These are phyloP conservation scores for Delonix regia DNA, from an alignment of 306 rosid species.

Conservation along the genomic window DNA sequence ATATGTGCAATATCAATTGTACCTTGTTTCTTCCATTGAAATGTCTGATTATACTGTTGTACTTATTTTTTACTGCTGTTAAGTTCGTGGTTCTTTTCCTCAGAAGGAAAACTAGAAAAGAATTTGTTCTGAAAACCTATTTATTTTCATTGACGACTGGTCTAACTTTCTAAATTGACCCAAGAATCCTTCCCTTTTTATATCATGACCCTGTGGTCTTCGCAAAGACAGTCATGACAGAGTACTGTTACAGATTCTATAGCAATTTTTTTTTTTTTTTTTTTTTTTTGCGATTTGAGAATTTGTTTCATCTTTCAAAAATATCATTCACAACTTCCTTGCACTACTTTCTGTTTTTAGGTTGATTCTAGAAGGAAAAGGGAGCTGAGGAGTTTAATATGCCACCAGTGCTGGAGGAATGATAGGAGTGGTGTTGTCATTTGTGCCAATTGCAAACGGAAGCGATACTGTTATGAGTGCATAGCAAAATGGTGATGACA, in stretches of 20 bases:
- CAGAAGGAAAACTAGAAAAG: background rate
- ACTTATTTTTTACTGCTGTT: background rate
- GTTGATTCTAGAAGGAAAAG: constrained; percentile 40
- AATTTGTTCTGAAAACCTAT: background rate
- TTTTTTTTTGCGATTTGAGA: constrained; percentile 24
- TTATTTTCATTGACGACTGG: background rate
- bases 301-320: constrained; percentile 5
- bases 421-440: constrained; percentile 44
- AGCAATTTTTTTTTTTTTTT: constrained; percentile 20
- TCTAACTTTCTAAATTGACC: background rate
- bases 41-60: background rate
- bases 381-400: constrained; percentile 42
- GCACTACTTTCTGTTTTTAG: constrained; percentile 41
- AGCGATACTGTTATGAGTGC: constrained; percentile 65
- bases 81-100: background rate
- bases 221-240: constrained; percentile 6
- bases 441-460: constrained; percentile 60
- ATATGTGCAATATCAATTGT: constrained; percentile 1
- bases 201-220: background rate
- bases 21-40: background rate
- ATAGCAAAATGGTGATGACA: constrained; percentile 61
- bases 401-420: constrained; percentile 63
- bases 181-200: background rate
- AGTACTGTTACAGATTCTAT: constrained; percentile 21
- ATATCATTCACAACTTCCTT: constrained; percentile 16